These are phyloP conservation scores for Carex scoparia DNA, from an alignment of 176 grass and related monocot species.

Conservation along the genomic window DNA sequence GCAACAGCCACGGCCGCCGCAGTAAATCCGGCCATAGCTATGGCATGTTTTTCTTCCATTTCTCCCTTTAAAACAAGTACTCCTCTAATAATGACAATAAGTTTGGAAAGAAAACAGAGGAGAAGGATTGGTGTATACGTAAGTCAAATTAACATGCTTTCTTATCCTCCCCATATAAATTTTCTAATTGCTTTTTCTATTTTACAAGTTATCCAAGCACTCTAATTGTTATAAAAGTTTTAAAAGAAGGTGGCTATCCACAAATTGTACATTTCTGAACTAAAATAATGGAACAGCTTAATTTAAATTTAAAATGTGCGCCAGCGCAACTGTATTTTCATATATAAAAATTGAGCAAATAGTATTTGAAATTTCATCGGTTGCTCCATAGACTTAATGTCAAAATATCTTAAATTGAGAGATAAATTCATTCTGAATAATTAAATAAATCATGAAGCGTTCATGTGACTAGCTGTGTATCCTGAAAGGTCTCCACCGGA, in stretches of 20 bases:
- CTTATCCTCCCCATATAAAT: neutral
- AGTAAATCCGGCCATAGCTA: neutral
- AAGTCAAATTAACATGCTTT: neutral
- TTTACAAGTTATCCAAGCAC: neutral
- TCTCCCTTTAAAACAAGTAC: neutral
- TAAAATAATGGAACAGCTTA: neutral
- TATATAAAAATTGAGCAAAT: neutral
- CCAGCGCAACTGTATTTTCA: neutral
- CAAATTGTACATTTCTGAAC: neutral
- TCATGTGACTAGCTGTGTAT: neutral
- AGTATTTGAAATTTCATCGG: neutral
- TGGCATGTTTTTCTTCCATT: conserved; percentile 15
- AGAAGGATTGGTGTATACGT: neutral
- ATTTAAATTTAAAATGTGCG: neutral
- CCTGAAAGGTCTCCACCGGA: neutral
- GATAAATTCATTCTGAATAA: neutral
- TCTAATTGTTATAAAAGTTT: neutral
- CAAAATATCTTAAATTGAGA: neutral
- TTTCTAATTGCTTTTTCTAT: neutral
- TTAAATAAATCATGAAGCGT: neutral
- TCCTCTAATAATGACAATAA: neutral
- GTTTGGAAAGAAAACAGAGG: neutral
- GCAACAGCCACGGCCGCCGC: neutral
- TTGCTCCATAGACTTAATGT: neutral
- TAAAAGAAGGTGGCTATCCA: neutral